Percentiles rank a stretch among this genome's conserved stretches.
phyloP scores from a whole-genome alignment of 2,329 filamentous ascomycete species.

The Aaosphaeria pasadenensis region DNA sequence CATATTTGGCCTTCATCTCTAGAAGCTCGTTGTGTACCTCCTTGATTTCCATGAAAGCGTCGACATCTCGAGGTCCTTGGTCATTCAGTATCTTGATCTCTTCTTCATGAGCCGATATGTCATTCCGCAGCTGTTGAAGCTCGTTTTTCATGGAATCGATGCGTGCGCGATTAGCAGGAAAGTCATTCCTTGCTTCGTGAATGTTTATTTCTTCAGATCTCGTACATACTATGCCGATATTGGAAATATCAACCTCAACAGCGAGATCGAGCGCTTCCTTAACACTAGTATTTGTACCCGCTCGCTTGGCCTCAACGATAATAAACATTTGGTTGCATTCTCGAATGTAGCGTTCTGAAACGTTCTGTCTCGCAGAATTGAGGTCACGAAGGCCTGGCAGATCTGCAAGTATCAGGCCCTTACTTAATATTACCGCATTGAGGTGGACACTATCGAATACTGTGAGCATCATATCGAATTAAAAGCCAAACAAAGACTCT shows the following conservation, averaged over 20 bases:
- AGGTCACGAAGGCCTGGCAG: constrained; percentile 50
- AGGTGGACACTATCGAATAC: constrained; percentile 39
- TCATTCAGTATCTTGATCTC: constrained; percentile 2
- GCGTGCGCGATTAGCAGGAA: constrained; percentile 4
- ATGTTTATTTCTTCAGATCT: constrained; percentile 13
- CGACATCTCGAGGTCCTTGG: not conserved
- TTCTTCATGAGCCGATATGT: not conserved
- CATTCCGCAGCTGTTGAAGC: constrained; percentile 3
- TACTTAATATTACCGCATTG: constrained; percentile 47
- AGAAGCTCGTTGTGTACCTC: not conserved
- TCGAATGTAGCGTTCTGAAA: constrained; percentile 47
- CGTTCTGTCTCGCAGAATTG: constrained; percentile 43
- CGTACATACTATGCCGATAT: constrained; percentile 20
- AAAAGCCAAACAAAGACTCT: constrained; percentile 2
- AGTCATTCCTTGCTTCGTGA: constrained; percentile 13
- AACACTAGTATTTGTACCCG: constrained; percentile 43
- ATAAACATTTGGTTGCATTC: constrained; percentile 49
- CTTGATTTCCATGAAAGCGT: not conserved
- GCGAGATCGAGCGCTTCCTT: constrained; percentile 43
- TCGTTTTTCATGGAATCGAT: constrained; percentile 8
- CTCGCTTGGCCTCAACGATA: constrained; percentile 43
- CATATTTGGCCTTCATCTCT: not conserved
- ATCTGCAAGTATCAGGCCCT: constrained; percentile 48
- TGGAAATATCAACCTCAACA: constrained; percentile 34
- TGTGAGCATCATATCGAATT: constrained; percentile 7